Conservation (phyloP, 306 rosid genomes). For the Acacia melanoxylon region DNA sequence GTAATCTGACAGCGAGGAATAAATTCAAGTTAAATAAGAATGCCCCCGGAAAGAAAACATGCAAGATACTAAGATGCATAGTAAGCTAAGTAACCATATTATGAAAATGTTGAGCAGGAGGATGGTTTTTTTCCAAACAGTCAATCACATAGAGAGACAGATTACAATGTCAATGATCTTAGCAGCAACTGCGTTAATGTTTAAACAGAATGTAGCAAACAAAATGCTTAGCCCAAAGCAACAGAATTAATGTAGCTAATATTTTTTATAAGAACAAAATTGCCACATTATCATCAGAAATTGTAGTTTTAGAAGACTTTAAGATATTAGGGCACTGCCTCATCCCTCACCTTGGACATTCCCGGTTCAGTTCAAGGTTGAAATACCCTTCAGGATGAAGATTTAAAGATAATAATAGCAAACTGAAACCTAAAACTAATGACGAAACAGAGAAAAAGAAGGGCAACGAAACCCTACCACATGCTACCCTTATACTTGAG, state of each 20-base stretch:
- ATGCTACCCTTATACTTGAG: slow-evolving; percentile 74
- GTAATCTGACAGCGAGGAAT: not conserved
- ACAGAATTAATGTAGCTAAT: not conserved
- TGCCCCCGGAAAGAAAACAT: not conserved
- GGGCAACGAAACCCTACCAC: slow-evolving; percentile 45
- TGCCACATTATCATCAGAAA: not conserved
- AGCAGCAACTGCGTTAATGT: not conserved
- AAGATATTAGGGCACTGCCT: not conserved
- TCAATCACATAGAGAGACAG: not conserved
- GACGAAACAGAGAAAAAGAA: not conserved
- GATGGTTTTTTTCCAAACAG: not conserved
- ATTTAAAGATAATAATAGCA: not conserved
- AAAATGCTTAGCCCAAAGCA: not conserved
- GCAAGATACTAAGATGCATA: not conserved
- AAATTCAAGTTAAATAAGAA: not conserved
- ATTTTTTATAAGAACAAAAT: not conserved
- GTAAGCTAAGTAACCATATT: no score
- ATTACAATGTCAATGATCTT: not conserved
- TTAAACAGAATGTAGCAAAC: not conserved
- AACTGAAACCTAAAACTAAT: not conserved
- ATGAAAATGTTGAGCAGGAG: not conserved
- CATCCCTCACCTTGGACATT: not conserved
- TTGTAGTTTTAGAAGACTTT: not conserved
- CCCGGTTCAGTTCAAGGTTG: not conserved
- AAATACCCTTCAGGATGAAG: not conserved